A percentile compares a stretch with the other conserved stretches of the same genome.
Evolutionary conservation across 164 flowering plant genomes (phyloP).

Genomic region (Brasenia schreberi): DNA sequence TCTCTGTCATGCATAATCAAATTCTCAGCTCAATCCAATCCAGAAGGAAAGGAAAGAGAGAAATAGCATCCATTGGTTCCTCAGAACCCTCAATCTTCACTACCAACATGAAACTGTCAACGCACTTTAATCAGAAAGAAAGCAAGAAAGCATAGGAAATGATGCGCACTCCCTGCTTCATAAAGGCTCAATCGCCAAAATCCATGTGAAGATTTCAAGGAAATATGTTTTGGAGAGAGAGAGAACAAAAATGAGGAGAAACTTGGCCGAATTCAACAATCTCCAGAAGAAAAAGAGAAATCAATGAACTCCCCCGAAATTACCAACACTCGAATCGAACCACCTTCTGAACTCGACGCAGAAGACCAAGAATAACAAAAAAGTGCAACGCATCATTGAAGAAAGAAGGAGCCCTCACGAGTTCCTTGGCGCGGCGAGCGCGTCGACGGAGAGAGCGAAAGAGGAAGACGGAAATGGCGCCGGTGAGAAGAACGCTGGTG

Average conservation of each 20-base stretch:
- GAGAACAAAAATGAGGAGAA: not conserved
- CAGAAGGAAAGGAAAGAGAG: not conserved
- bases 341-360: no score
- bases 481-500: slow-evolving; percentile 89
- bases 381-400: slow-evolving; percentile 1
- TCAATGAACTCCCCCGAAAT: no score
- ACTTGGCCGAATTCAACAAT: no score
- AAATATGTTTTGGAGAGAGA: not conserved
- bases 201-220: not conserved
- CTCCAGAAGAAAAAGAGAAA: no score
- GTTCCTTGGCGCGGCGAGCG: slow-evolving; percentile 71
- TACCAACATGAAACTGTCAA: not conserved
- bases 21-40: not conserved
- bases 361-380: slow-evolving; percentile 6
- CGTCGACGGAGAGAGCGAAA: slow-evolving; percentile 85
- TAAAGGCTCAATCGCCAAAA: not conserved
- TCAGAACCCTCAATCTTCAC: not conserved
- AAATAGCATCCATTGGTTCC: no score
- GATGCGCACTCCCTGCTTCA: not conserved
- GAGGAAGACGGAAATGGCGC: slow-evolving; percentile 80
- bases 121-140: not conserved
- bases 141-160: not conserved
- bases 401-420: slow-evolving; percentile 23
- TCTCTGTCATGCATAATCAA: slow-evolving; percentile 24
- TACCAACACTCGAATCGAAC: no score